These are phyloP conservation scores for Periconia digitata DNA, from an alignment of 2,329 filamentous ascomycete genomes.

Conservation along the genomic window DNA sequence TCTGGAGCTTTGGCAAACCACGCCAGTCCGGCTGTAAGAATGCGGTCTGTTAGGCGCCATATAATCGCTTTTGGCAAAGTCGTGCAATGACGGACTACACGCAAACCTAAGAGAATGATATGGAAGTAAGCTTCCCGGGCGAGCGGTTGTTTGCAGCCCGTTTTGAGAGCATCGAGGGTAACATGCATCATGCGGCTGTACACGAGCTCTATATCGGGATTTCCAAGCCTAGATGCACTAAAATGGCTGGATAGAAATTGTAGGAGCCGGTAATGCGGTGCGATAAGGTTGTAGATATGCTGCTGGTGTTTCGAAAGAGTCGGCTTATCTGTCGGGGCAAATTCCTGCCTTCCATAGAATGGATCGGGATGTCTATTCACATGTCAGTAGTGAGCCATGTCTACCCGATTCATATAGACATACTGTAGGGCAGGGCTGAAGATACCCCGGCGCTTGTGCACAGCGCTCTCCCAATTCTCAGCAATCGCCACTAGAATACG, in stretches of 20 bases:
- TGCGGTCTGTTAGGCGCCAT: constrained; percentile 85
- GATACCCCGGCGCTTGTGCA: constrained; percentile 75
- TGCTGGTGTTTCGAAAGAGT: constrained; percentile 75
- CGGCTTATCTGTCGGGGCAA: constrained; percentile 84
- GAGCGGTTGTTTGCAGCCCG: constrained; percentile 75
- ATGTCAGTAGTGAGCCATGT: constrained; percentile 30
- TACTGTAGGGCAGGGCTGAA: constrained; percentile 73
- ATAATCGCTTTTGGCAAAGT: constrained; percentile 64
- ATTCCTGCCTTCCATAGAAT: constrained; percentile 88
- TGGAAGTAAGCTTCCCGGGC: constrained; percentile 91
- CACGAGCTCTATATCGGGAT: constrained; percentile 74
- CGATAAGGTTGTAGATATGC: constrained; percentile 76
- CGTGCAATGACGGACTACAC: constrained; percentile 72
- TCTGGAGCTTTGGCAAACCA: constrained; percentile 85
- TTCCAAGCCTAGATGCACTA: constrained; percentile 86
- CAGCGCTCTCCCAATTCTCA: constrained; percentile 85
- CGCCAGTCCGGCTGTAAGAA: constrained; percentile 79
- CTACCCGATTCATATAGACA: constrained; percentile 26
- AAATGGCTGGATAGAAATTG: constrained; percentile 95
- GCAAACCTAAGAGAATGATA: constrained; percentile 78
- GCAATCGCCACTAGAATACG: constrained; percentile 84
- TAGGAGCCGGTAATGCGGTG: constrained; percentile 81
- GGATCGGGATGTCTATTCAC: constrained; percentile 68
- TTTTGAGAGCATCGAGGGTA: constrained; percentile 70
- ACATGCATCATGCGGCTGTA: constrained; percentile 80